phyloP scores from a whole-genome alignment of 805 yeast genomes.

The Ogataea naganishii region DNA sequence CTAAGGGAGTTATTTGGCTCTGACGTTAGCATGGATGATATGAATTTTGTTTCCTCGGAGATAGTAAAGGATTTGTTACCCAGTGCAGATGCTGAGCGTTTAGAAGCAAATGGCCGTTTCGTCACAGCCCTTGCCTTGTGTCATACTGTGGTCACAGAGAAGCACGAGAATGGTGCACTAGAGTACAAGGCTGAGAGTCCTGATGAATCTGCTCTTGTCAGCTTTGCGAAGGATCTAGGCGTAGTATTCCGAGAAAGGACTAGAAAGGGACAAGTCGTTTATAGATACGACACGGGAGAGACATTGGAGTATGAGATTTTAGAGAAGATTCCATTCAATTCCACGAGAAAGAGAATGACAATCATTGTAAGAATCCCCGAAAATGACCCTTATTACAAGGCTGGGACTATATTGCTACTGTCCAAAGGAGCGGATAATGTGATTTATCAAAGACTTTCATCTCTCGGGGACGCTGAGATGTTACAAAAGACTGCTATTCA shows the following conservation, averaged over 20 bases:
- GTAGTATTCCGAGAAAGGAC: constrained; percentile 48
- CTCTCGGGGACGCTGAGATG: constrained; percentile 23
- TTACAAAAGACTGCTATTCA: constrained; percentile 63
- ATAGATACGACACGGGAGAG: constrained; percentile 36
- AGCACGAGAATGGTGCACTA: constrained; percentile 29
- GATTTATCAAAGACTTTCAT: constrained; percentile 38
- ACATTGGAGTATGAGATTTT: constrained; percentile 38
- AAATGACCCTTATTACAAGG: constrained; percentile 8
- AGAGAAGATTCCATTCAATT: constrained; percentile 54
- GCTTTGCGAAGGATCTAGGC: constrained; percentile 68
- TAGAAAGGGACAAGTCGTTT: constrained; percentile 35
- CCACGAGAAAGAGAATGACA: constrained; percentile 76
- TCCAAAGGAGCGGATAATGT: constrained; percentile 75
- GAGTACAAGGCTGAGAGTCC: constrained; percentile 75
- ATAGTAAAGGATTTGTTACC: constrained; percentile 41
- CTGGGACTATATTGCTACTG: constrained; percentile 33
- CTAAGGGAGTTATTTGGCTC: constrained; percentile 33
- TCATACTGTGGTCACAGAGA: constrained; percentile 66
- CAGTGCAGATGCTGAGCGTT: constrained; percentile 30
- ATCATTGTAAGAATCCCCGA: constrained; percentile 46
- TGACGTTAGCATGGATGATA: constrained; percentile 37
- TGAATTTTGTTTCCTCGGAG: constrained; percentile 57
- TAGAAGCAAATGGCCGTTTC: constrained; percentile 43
- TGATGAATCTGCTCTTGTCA: constrained; percentile 75
- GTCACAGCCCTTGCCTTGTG: constrained; percentile 63